phyloP scores from a whole-genome alignment of 176 grass and related monocot genomes.

The Oryza officinalis region DNA sequence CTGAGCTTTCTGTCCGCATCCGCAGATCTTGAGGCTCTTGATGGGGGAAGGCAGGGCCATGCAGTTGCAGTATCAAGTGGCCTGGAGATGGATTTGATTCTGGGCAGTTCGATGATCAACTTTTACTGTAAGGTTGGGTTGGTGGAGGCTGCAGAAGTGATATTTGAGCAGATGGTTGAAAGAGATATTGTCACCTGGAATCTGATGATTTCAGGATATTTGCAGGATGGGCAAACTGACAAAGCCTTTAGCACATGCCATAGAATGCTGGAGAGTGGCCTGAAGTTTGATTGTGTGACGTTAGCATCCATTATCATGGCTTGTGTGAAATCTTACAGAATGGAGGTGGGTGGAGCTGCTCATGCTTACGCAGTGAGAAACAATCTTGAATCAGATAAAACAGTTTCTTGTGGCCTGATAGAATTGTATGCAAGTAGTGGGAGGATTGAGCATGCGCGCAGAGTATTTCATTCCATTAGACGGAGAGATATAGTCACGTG shows the following conservation, averaged over 20 bases:
- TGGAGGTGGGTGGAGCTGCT: constrained; percentile 53
- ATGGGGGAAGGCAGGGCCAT: constrained; percentile 71
- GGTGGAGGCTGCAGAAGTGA: constrained; percentile 49
- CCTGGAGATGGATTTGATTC: constrained; percentile 54
- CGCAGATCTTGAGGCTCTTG: constrained; percentile 36
- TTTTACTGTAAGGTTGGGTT: constrained; percentile 68
- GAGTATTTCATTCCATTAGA: constrained; percentile 45
- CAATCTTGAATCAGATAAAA: constrained; percentile 47
- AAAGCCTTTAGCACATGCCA: constrained; percentile 47
- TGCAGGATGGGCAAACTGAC: constrained; percentile 43
- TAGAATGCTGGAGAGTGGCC: constrained; percentile 52
- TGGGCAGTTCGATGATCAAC: constrained; percentile 67
- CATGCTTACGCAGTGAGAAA: constrained; percentile 69
- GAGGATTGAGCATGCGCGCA: constrained; percentile 42
- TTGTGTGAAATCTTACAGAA: constrained; percentile 51
- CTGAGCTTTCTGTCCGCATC: constrained; percentile 55
- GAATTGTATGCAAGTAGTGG: constrained; percentile 59
- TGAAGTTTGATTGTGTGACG: constrained; percentile 65
- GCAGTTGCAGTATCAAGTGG: constrained; percentile 51
- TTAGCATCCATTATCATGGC: constrained; percentile 56
- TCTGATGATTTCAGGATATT: constrained; percentile 74
- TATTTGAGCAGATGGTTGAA: constrained; percentile 65
- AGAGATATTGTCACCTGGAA: constrained; percentile 69
- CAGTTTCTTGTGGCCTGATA: constrained; percentile 60
- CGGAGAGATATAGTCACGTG: constrained; percentile 54